phyloP scores from a whole-genome alignment of 164 flowering plant species.

The Tetrastigma voinierianum region DNA sequence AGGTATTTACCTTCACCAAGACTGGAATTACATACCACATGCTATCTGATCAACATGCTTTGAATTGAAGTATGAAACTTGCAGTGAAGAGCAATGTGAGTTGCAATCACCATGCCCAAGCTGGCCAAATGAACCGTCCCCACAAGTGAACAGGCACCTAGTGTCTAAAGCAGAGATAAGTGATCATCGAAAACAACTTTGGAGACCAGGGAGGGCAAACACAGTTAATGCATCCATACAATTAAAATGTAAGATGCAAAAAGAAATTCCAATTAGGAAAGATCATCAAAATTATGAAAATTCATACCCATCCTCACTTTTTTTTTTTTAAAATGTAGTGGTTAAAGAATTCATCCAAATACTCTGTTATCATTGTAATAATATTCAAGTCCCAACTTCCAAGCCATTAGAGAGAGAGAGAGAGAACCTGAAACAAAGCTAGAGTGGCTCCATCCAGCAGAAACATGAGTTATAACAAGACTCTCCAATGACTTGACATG shows the following conservation, averaged over 20 bases:
- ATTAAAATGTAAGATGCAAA: too few species aligned
- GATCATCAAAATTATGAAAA: too few species aligned
- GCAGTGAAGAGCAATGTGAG: conserved; percentile 49
- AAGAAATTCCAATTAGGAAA: too few species aligned
- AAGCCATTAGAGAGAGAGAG: background rate
- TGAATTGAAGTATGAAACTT: conserved; percentile 47
- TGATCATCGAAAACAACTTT: background rate
- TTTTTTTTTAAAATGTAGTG: too few species aligned
- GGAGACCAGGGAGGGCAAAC: background rate
- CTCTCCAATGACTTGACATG: conserved; percentile 31
- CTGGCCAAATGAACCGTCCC: conserved; percentile 99
- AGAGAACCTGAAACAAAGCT: conserved; percentile 80
- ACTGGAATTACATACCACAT: conserved; percentile 94
- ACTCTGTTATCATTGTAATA: too few species aligned
- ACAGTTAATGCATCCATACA: background rate
- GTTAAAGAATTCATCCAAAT: too few species aligned
- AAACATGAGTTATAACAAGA: conserved; percentile 41
- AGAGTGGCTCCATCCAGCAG: conserved; percentile 99
- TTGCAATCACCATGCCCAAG: conserved; percentile 82
- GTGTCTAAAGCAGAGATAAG: conserved; percentile 30
- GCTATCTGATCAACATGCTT: conserved; percentile 63
- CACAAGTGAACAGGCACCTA: conserved; percentile 81
- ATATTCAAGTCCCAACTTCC: too few species aligned
- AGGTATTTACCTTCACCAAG: conserved; percentile 50
- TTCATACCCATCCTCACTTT: too few species aligned